phyloP scores from a whole-genome alignment of 352 stramenopile species.

The Phytophthora vignae region DNA sequence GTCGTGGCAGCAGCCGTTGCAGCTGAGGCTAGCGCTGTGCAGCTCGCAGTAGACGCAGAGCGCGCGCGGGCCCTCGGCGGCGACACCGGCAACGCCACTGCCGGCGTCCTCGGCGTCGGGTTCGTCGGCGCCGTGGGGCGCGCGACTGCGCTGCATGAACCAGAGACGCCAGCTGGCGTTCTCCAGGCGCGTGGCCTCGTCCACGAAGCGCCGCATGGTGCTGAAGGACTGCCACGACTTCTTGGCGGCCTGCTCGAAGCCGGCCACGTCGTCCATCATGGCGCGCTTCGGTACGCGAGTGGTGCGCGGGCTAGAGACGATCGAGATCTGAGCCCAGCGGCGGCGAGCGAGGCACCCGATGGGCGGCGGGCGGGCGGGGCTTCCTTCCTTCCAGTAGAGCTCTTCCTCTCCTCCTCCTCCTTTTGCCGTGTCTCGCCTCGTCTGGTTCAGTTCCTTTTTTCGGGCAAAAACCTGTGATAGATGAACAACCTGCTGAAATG shows the following conservation, averaged over 20 bases:
- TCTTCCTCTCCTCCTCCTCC: neutral
- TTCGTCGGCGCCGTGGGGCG: slow-evolving; percentile 22
- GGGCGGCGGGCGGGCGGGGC: neutral
- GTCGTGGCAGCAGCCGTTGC: slow-evolving; percentile 88
- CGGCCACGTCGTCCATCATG: slow-evolving; percentile 55
- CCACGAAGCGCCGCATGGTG: slow-evolving; percentile 88
- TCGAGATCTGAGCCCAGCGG: slow-evolving; percentile 24
- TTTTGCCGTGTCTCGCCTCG: slow-evolving; percentile 1
- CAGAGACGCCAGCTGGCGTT: slow-evolving; percentile 88
- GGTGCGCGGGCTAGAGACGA: slow-evolving; percentile 15
- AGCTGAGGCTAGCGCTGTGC: slow-evolving; percentile 71
- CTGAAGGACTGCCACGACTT: slow-evolving; percentile 91
- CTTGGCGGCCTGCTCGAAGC: slow-evolving; percentile 77
- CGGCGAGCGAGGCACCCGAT: slow-evolving; percentile 23
- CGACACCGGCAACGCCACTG: neutral
- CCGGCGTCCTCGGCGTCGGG: slow-evolving; percentile 37
- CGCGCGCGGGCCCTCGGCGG: slow-evolving; percentile 13
- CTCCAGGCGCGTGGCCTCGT: slow-evolving; percentile 79
- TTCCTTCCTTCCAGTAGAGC: slow-evolving; percentile 10
- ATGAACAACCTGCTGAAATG: no score
- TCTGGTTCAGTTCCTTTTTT: slow-evolving; percentile 43
- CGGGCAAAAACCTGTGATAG: neutral
- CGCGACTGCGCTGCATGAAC: slow-evolving; percentile 67
- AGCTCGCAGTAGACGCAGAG: slow-evolving; percentile 86
- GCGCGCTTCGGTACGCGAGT: neutral